Base-by-base conservation (phyloP, 2,329 filamentous ascomycete species). In the Malbranchea cinnamomea region DNA sequence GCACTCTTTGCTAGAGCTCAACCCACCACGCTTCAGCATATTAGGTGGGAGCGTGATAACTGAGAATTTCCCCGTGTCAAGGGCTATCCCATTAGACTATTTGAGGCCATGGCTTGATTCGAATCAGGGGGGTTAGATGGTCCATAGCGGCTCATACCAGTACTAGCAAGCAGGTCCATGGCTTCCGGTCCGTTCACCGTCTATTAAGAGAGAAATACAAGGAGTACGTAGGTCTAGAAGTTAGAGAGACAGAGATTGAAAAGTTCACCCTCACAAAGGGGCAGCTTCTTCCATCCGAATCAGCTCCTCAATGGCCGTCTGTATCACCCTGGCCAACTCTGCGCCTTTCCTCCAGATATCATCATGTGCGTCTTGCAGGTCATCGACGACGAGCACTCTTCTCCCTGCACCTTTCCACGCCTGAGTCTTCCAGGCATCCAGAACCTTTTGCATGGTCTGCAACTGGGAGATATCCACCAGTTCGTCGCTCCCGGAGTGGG, bases 391-490 rank as follows among this genome's bases (percentile, higher is more conserved):
- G 10, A 60, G 47, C 36, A 60, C 49, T 44, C 41, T 33, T 29
- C 45, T 56, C 54, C 47, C 53, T 53, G 48, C 52, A 47, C 46
- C 54, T 53, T 50, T 52, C 11, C 20, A 9, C 49, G 49, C 45
- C 48, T 43, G 48, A 48, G 63, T 47, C 57, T 66, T 50, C 63
- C 63, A 57, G 47, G 56, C 44, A 52, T 63, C 48, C 58, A 68
- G 49, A 49, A 60, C 49, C 49, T 64, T 38, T 60, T 63, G 43
- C 65, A 71, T 60, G 2, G 28, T 43, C 24, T 52, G 45, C 5
- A 47, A 29, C 38, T 63, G 59, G 1, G 34, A 38, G 25, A 37
- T 34, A 41, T 60, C 53, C 6, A 62, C 54, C 19, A 61, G 40
- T 23, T 44, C 49, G 43, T 63, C 60, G 11, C 52, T 49, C n/a